These are phyloP conservation scores for Desmodesmus armatus DNA, from an alignment of 139 green algal genomes.

Conservation along the genomic window DNA sequence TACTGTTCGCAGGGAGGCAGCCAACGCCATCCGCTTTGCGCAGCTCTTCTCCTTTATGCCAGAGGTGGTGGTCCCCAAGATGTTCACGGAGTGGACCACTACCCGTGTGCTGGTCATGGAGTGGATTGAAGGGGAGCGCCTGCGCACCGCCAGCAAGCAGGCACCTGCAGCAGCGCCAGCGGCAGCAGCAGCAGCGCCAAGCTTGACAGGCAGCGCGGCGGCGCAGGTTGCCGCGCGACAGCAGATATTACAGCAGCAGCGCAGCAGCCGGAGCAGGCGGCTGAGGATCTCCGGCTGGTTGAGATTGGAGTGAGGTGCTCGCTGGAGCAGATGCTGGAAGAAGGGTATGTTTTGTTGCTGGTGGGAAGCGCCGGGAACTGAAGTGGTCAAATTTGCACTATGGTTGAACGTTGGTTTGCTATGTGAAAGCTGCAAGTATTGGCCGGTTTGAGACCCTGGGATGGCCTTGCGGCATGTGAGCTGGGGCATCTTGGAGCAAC, in stretches of 20 bases:
- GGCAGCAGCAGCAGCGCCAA: background rate
- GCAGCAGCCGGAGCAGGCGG: background rate
- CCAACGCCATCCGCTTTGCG: slow-evolving; percentile 68
- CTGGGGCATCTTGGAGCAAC: too few relatives aligned
- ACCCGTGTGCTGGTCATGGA: slow-evolving; percentile 88
- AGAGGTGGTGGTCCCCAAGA: slow-evolving; percentile 67
- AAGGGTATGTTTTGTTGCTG: too few relatives aligned
- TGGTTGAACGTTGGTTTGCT: too few relatives aligned
- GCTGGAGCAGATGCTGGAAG: slow-evolving; percentile 86
- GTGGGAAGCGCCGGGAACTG: too few relatives aligned
- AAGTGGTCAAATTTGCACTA: too few relatives aligned
- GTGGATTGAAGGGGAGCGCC: slow-evolving; percentile 88
- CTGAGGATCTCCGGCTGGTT: slow-evolving; percentile 88
- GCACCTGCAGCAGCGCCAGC: slow-evolving; percentile 38
- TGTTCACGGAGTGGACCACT: slow-evolving; percentile 61
- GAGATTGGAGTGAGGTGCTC: slow-evolving; percentile 79
- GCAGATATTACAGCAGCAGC: slow-evolving; percentile 1
- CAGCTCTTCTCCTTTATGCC: slow-evolving; percentile 60
- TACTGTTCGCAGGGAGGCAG: slow-evolving; percentile 63
- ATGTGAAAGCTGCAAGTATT: too few relatives aligned
- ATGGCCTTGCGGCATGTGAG: too few relatives aligned
- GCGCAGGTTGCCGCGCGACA: background rate
- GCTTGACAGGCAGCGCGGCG: background rate
- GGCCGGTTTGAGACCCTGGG: too few relatives aligned
- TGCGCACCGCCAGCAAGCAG: slow-evolving; percentile 69